phyloP scores from a whole-genome alignment of 169 alveolate genomes.

The Eimeria sp. region DNA sequence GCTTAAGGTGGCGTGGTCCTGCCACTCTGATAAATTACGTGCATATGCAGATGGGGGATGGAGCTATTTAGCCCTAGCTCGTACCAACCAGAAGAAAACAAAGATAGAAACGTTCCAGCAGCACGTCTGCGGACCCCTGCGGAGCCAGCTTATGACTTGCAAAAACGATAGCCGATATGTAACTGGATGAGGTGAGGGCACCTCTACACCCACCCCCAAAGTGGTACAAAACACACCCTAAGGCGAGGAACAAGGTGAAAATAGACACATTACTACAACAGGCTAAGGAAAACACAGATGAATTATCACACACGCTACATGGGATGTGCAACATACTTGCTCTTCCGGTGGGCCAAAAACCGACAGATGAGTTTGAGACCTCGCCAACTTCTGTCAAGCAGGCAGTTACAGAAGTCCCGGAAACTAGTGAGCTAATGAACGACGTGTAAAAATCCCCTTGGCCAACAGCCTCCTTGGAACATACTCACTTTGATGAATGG shows the following conservation, averaged over 20 bases:
- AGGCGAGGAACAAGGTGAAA: neutral
- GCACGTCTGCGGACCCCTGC: neutral
- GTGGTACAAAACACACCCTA: neutral
- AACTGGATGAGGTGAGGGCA: neutral
- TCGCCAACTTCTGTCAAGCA: neutral
- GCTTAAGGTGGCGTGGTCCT: neutral
- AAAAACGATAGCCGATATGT: neutral
- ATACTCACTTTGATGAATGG: no score
- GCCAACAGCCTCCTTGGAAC: no score
- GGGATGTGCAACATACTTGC: neutral
- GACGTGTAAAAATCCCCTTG: no score
- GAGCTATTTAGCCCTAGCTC: neutral
- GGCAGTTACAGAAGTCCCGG: no score
- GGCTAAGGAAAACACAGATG: neutral
- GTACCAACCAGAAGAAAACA: neutral
- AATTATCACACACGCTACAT: neutral
- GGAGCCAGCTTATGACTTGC: neutral
- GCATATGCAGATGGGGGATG: neutral
- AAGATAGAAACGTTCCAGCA: neutral
- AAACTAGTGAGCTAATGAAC: no score
- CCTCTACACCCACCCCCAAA: neutral
- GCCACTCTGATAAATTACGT: neutral
- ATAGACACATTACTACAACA: neutral
- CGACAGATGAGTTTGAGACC: neutral
- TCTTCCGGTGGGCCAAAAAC: neutral